Base-by-base conservation (phyloP, 495 filamentous ascomycete species). In the Stereocaulon alpinum region DNA sequence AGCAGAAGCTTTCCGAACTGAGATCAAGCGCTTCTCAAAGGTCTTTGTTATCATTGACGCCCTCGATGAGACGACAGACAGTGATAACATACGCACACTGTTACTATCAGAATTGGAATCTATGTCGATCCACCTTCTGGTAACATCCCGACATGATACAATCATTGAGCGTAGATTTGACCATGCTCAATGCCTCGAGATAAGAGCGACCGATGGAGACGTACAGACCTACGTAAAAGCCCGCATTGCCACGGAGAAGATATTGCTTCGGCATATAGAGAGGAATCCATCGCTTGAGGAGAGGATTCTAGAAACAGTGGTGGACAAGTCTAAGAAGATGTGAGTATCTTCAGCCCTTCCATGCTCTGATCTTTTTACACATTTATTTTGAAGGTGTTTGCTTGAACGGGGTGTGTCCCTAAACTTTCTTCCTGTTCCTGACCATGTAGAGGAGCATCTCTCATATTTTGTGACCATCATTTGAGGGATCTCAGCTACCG, bases 11-110 rank as follows among this genome's bases (percentile, higher is more conserved):
- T 40, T 53, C 17, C 11, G n/a, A 22, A n/a, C 4, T 3, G 50
- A 53, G 24, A 53, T 22, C 15, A 53, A 22, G 18, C 7, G 24
- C 30, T 53, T 53, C 20, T 24, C 32, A 1, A 58, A 40, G 5
- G 32, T 51, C 4, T 69, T 67, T 18, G 56, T 69, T 18, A 34
- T 69, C 12, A 42, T 68, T 20, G 68, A 69, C 52, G 77, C 73
- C 10, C 63, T 79, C 27, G 76, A 79, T 58, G 77, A 79, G n/a
- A 53, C 50, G 12, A 22, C 50, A 40, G 50, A 53, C 2, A 32
- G 40, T 24, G 50, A 53, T 11, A 29, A 53, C 29, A 40, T 53
- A 22, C 34, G 50, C 15, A 53, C n/a, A 14, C 29, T 53, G 5
- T 4, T 53, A 5, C n/a, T 53, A 40, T 53, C 50, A 4, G 50